Evolutionary conservation across 371 early-diverging fungal species (phyloP), one percentile per base, ranked within the genome.

Genomic region (Spraguea lophii): DNA sequence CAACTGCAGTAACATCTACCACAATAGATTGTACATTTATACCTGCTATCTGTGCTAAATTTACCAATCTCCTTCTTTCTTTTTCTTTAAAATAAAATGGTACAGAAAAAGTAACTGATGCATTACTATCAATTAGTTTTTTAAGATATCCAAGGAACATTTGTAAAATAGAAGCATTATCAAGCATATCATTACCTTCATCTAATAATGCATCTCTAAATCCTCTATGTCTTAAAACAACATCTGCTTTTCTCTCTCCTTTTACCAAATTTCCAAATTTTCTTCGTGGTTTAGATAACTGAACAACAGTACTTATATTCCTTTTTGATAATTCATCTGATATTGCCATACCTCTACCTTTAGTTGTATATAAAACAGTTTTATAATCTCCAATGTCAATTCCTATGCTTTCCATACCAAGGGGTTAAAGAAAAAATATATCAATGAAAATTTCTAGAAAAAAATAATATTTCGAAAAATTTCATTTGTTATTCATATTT

Each of bases 361-460:
- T 45, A 15, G 54, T 46, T 3, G 45, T 32, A 4, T 46, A 46
- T n/a, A 66, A 42, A 4, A 54, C 44, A 9, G 66, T 66, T 42
- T 61, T 62, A 30, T 44, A 49, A 19, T 40, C 36, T 22, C 66
- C 66, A 35, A 66, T 46, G 35, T 66, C 66, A 30, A 66, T 62
- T 22, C 61, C 62, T 1, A 66, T 23, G 19, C 40, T 26, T 44
- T 58, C 25, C 58, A 58, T 58, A 57, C 10, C 17, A 2, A n/a
- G n/a, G n/a, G n/a, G n/a, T n/a, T n/a, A n/a, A n/a, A n/a, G n/a
- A n/a, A n/a, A n/a, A n/a, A n/a, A n/a, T n/a, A n/a, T n/a, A n/a
- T n/a, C n/a, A n/a, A n/a, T n/a, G n/a, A n/a, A n/a, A n/a, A n/a
- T n/a, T n/a, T n/a, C n/a, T n/a, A n/a, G n/a, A n/a, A n/a, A n/a